Conservation (phyloP, 257 asterid genomes). For the Solanum peruvianum region DNA sequence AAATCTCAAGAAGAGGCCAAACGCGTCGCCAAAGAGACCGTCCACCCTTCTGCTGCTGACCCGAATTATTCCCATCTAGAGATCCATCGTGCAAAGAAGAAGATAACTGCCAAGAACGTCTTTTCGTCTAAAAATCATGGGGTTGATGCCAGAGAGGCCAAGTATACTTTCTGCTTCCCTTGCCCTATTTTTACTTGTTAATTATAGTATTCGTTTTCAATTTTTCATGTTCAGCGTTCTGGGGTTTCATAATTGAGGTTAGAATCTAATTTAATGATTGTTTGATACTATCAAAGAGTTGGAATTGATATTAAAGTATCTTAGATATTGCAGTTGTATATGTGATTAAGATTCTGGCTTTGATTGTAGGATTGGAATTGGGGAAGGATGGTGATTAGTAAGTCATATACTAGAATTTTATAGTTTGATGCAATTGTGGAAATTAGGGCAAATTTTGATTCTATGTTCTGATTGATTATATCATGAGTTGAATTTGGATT, state of each 20-base stretch:
- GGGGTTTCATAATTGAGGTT: neutral
- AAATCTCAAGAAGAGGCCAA: conserved; percentile 83
- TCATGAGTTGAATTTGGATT: neutral
- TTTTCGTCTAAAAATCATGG: conserved; percentile 58
- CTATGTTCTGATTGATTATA: neutral
- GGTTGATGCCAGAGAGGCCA: conserved; percentile 76
- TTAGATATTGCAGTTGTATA: neutral
- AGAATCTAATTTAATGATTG: neutral
- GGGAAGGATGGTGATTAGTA: neutral
- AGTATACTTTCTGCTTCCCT: conserved; percentile 24
- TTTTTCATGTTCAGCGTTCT: neutral
- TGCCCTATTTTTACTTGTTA: neutral
- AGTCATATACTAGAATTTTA: neutral
- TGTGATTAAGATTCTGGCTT: neutral
- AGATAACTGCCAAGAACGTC: conserved; percentile 41
- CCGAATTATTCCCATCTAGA: conserved; percentile 42
- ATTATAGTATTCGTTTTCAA: neutral
- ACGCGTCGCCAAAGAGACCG: conserved; percentile 57
- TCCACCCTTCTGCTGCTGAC: conserved; percentile 36
- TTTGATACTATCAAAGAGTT: neutral
- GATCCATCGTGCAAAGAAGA: conserved; percentile 77
- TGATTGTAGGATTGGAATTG: neutral
- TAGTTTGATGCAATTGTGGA: neutral
- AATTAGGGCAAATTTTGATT: neutral
- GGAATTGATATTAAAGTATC: neutral